Evolutionary conservation across 116 monocot genomes (phyloP).

Genomic region (Cymodocea nodosa): DNA sequence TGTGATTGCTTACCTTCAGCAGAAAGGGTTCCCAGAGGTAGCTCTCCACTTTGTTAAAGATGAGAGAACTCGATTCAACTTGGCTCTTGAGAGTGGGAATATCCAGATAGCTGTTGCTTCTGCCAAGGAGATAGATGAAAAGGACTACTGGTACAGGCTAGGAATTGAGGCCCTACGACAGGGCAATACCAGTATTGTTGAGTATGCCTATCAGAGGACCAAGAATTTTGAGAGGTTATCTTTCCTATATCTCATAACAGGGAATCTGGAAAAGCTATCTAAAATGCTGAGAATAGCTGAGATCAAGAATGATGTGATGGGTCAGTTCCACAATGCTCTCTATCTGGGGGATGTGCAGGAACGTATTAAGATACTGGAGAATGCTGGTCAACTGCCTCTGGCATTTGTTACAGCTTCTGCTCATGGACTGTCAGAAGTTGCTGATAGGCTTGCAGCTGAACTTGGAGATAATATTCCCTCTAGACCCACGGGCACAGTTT

Average conservation of each 20-base stretch:
- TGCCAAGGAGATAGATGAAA: constrained; percentile 89
- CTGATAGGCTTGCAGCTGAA: constrained; percentile 73
- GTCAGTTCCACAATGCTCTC: constrained; percentile 97
- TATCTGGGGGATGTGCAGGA: constrained; percentile 86
- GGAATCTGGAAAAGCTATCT: constrained; percentile 75
- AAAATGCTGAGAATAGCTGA: constrained; percentile 91
- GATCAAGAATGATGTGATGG: constrained; percentile 90
- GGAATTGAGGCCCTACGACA: constrained; percentile 94
- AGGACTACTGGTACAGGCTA: constrained; percentile 88
- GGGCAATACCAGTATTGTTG: constrained; percentile 87
- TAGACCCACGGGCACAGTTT: constrained; percentile 42
- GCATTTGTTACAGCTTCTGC: constrained; percentile 70
- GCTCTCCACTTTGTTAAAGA: constrained; percentile 97
- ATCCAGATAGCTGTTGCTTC: constrained; percentile 46
- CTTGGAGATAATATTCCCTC: constrained; percentile 60
- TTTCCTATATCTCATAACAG: constrained; percentile 83
- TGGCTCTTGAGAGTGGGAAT: constrained; percentile 92
- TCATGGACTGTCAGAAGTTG: constrained; percentile 63
- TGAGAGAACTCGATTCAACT: constrained; percentile 82
- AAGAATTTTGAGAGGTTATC: constrained; percentile 95
- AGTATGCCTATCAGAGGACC: constrained; percentile 92
- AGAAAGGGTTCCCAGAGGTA: constrained; percentile 95
- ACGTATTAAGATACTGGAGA: constrained; percentile 77
- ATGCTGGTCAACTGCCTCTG: constrained; percentile 77
- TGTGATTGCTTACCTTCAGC: constrained; percentile 84